Evolutionary conservation across 163 green algal genomes (phyloP).

Genomic region (Coccomyxa subellipsoidea): DNA sequence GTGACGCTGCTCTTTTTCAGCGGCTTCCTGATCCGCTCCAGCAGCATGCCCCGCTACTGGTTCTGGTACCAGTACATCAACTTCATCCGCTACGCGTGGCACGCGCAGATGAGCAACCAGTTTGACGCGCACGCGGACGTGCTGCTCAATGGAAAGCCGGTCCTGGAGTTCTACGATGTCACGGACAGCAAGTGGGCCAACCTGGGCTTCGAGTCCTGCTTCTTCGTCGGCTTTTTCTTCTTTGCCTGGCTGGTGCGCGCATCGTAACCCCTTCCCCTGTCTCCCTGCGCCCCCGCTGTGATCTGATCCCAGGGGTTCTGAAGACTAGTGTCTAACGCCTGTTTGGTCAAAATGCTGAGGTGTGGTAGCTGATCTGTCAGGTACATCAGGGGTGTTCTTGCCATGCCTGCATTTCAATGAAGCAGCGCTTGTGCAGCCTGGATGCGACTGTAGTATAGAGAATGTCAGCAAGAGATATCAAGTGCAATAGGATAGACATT

Average conservation of each 20-base stretch:
- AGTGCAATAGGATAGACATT: no score
- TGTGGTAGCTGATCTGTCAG: no score
- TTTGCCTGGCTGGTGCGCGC: slow-evolving; percentile 25
- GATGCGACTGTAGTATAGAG: no score
- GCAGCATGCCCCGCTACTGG: background rate
- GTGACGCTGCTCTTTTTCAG: slow-evolving; percentile 71
- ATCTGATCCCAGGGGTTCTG: no score
- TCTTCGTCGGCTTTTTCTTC: slow-evolving; percentile 49
- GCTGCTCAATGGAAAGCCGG: background rate
- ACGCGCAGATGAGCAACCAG: slow-evolving; percentile 50
- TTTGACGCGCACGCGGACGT: slow-evolving; percentile 9
- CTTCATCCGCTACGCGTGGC: slow-evolving; percentile 38
- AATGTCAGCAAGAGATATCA: no score
- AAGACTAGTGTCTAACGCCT: no score
- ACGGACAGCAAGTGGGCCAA: slow-evolving; percentile 52
- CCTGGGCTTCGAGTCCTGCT: slow-evolving; percentile 58
- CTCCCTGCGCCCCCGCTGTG: no score
- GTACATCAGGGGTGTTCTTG: no score
- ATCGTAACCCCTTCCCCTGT: background rate
- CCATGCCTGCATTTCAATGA: no score
- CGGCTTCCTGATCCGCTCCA: background rate
- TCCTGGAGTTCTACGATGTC: slow-evolving; percentile 59
- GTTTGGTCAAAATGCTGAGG: no score
- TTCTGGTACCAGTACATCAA: slow-evolving; percentile 37
- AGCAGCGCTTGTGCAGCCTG: no score